phyloP scores from a whole-genome alignment of 495 filamentous ascomycete genomes.

The Podospora fimiseda region DNA sequence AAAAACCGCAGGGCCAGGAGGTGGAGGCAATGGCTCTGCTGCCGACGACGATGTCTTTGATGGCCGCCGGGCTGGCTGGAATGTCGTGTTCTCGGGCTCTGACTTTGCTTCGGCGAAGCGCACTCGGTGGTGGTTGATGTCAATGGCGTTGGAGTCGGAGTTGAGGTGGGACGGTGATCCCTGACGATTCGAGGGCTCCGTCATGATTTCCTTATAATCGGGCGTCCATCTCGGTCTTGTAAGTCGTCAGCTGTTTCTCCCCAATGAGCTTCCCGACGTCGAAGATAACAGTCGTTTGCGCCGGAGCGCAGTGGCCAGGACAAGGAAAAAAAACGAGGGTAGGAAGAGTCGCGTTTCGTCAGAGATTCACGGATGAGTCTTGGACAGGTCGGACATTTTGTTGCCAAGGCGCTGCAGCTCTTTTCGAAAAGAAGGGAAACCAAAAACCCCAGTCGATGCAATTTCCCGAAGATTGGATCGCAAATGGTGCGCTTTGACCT shows the following conservation, averaged over 20 bases:
- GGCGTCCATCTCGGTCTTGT: slow-evolving; percentile 18
- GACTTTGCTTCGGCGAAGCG: slow-evolving; percentile 23
- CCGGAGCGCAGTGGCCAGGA: slow-evolving; percentile 8
- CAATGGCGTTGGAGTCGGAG: slow-evolving; percentile 4
- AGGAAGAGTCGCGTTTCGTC: not conserved
- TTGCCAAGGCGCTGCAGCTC: slow-evolving; percentile 6
- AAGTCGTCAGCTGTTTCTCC: not conserved
- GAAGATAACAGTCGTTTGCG: slow-evolving; percentile 7
- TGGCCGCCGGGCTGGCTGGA: slow-evolving; percentile 4
- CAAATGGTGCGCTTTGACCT: slow-evolving; percentile 20
- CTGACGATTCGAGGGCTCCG: slow-evolving; percentile 14
- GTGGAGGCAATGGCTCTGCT: not conserved
- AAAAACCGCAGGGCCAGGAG: slow-evolving; percentile 18
- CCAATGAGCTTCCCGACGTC: not conserved
- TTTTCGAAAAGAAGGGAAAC: slow-evolving; percentile 16
- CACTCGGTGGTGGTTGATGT: slow-evolving; percentile 12
- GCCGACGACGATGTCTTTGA: not conserved
- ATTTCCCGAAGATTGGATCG: slow-evolving; percentile 25
- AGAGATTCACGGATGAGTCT: not conserved
- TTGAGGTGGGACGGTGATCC: slow-evolving; percentile 18
- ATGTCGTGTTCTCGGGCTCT: slow-evolving; percentile 6
- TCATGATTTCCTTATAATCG: slow-evolving; percentile 19
- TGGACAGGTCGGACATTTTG: slow-evolving; percentile 1
- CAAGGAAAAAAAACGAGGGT: slow-evolving; percentile 4
- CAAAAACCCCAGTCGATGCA: slow-evolving; percentile 17